Evolutionary conservation across 768 basidiomycete species (phyloP).

Genomic region (Tricholoma matsutake): DNA sequence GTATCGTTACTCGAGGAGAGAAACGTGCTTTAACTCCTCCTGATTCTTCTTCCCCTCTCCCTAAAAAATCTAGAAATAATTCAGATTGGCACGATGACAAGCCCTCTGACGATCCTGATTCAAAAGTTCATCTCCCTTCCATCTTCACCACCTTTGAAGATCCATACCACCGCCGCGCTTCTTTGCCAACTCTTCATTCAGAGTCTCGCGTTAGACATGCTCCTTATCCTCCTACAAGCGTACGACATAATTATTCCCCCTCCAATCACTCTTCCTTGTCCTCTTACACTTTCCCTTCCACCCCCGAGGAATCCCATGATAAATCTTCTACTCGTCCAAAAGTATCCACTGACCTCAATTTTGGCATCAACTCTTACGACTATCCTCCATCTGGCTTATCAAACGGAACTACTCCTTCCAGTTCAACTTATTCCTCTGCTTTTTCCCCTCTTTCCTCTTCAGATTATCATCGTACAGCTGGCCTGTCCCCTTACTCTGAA

Average conservation of each 20-base stretch:
- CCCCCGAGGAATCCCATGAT: slow-evolving; percentile 36
- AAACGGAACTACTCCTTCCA: slow-evolving; percentile 49
- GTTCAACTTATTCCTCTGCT: slow-evolving; percentile 46
- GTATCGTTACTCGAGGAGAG: slow-evolving; percentile 54
- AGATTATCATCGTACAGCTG: slow-evolving; percentile 44
- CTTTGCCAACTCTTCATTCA: slow-evolving; percentile 58
- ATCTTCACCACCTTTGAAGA: slow-evolving; percentile 72
- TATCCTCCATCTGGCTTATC: slow-evolving; percentile 49
- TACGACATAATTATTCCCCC: slow-evolving; percentile 48
- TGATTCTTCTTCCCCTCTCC: slow-evolving; percentile 50
- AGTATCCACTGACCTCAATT: slow-evolving; percentile 46
- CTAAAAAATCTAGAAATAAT: slow-evolving; percentile 45
- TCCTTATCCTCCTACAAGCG: slow-evolving; percentile 50
- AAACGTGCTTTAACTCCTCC: slow-evolving; percentile 57
- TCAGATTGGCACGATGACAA: slow-evolving; percentile 35
- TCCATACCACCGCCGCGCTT: slow-evolving; percentile 56
- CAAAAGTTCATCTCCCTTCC: slow-evolving; percentile 69
- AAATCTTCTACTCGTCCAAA: slow-evolving; percentile 40
- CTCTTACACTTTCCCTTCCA: slow-evolving; percentile 56
- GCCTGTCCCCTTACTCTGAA: slow-evolving; percentile 45
- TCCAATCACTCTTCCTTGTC: slow-evolving; percentile 41
- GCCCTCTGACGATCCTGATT: slow-evolving; percentile 41
- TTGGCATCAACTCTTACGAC: slow-evolving; percentile 41
- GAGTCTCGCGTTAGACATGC: slow-evolving; percentile 53
- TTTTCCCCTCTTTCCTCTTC: slow-evolving; percentile 42